phyloP scores from a whole-genome alignment of 139 green algal species.

The Nannochloris sp. region DNA sequence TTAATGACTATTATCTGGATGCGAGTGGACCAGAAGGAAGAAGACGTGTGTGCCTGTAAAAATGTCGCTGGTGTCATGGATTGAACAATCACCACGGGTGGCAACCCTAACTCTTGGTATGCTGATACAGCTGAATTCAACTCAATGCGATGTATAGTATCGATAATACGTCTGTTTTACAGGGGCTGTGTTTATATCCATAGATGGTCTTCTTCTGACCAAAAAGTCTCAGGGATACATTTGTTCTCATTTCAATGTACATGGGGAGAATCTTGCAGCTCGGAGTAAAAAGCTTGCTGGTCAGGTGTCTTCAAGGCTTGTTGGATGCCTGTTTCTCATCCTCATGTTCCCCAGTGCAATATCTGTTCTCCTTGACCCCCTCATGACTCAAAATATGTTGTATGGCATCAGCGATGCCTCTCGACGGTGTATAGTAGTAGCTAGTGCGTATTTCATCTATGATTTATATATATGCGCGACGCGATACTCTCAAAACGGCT shows the following conservation, averaged over 20 bases:
- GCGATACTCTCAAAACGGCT: constrained; percentile 19
- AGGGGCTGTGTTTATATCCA: no score
- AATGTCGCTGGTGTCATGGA: no score
- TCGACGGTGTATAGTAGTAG: constrained; percentile 4
- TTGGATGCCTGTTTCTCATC: constrained; percentile 6
- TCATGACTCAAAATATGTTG: not conserved
- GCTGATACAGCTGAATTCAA: no score
- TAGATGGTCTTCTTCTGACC: not conserved
- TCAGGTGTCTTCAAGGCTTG: constrained; percentile 3
- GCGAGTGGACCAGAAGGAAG: no score
- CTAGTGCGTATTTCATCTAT: constrained; percentile 24
- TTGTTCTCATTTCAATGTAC: no score
- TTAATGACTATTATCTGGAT: no score
- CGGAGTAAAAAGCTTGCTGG: constrained; percentile 5
- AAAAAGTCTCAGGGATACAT: not conserved
- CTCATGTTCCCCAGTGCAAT: constrained; percentile 9
- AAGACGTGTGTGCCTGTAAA: no score
- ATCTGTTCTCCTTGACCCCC: not conserved
- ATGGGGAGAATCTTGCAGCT: no score
- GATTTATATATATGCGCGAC: constrained; percentile 11
- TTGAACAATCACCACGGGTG: no score
- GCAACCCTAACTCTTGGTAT: no score
- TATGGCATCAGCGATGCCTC: constrained; percentile 1
- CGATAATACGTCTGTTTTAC: no score
- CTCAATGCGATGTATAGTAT: no score